Conservation (phyloP, 129 eudicot species). For the Chrysanthemum makinoi region DNA sequence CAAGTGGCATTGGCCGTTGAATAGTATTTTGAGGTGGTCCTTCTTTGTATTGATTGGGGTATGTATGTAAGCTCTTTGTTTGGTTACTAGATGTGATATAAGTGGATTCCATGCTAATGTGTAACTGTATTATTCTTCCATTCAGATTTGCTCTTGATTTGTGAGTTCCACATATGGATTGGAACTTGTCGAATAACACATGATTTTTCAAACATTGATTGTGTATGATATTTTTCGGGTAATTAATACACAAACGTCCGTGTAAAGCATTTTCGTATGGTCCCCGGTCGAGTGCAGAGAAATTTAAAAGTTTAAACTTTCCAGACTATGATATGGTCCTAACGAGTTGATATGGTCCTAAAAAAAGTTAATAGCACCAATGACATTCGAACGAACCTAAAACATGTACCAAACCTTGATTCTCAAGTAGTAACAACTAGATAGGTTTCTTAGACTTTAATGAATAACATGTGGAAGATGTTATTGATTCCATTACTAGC, state of each 20-base stretch:
- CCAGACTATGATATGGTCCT: neutral
- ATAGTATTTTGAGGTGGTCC: slow-evolving; percentile 22
- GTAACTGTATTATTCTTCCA: neutral
- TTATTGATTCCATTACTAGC: too few relatives aligned
- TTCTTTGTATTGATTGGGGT: slow-evolving; percentile 14
- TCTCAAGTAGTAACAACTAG: too few relatives aligned
- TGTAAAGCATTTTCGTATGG: neutral
- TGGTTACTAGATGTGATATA: neutral
- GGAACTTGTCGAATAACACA: too few relatives aligned
- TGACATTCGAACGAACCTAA: too few relatives aligned
- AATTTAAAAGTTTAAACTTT: neutral
- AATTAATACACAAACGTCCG: neutral
- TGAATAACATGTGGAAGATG: too few relatives aligned
- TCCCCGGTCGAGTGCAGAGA: neutral
- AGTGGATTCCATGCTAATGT: slow-evolving; percentile 11
- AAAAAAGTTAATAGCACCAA: neutral
- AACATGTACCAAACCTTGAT: too few relatives aligned
- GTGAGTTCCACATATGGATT: neutral
- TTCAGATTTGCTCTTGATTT: neutral
- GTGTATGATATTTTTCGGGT: neutral
- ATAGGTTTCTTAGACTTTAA: too few relatives aligned
- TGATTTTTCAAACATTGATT: too few relatives aligned
- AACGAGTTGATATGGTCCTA: neutral
- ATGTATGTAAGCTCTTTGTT: slow-evolving; percentile 8
- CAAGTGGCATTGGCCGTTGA: slow-evolving; percentile 22